Evolutionary conservation across 2,329 filamentous ascomycete genomes (phyloP).

Genomic region (Exutisphaerella laricina): DNA sequence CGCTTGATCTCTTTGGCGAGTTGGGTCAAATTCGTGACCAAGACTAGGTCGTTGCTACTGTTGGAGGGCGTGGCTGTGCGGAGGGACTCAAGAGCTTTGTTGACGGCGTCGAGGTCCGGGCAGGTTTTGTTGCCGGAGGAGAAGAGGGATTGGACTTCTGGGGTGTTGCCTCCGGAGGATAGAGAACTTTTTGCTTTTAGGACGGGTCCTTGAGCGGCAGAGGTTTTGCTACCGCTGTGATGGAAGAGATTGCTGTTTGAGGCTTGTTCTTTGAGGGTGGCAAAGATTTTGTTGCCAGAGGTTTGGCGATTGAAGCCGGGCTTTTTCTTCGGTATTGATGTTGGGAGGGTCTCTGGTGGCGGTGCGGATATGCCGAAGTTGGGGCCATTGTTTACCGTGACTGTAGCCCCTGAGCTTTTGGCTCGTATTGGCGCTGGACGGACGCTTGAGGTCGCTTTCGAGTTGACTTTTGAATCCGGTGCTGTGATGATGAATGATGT

Average conservation of each 20-base stretch:
- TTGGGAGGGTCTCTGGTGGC: background rate
- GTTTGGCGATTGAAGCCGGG: background rate
- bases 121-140: conserved; percentile 7
- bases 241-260: conserved; percentile 2
- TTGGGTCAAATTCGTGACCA: conserved; percentile 10
- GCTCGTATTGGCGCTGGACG: background rate
- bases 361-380: background rate
- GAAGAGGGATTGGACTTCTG: conserved; percentile 20
- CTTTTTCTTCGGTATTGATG: background rate
- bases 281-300: conserved; percentile 3
- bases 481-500: background rate
- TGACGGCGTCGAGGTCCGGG: conserved; percentile 19
- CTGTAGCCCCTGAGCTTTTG: background rate
- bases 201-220: background rate
- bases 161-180: conserved; percentile 8
- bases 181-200: conserved; percentile 4
- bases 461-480: background rate
- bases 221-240: background rate
- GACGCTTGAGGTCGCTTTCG: background rate
- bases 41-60: conserved; percentile 6
- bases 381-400: background rate
- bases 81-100: conserved; percentile 17
- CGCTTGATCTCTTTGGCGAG: conserved; percentile 15
- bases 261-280: background rate
- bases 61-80: background rate